Percentiles rank a stretch among this genome's conserved stretches.
Conservation (phyloP, 2,329 filamentous ascomycete genomes). For the Aspergillus costaricaensis region DNA sequence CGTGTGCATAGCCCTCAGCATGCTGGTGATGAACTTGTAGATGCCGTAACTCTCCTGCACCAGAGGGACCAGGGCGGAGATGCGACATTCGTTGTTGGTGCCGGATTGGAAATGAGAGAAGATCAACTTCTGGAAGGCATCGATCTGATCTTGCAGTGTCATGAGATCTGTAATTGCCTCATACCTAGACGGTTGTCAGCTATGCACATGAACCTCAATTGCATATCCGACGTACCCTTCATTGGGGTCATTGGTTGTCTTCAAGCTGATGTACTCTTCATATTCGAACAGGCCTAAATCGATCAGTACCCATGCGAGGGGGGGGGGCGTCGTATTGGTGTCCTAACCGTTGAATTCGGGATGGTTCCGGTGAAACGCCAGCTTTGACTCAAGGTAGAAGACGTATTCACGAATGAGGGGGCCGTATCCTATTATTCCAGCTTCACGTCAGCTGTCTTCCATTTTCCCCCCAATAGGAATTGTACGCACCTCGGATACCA, state of each 20-base stretch:
- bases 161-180: conserved; percentile 97
- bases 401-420: conserved; percentile 96
- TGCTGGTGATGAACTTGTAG: conserved; percentile 99
- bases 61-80: conserved; percentile 86
- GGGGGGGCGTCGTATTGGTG: not conserved
- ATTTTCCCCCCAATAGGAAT: not conserved
- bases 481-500: conserved; percentile 68
- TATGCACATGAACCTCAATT: not conserved
- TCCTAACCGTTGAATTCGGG: conserved; percentile 87
- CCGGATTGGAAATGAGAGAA: conserved; percentile 94
- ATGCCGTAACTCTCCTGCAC: conserved; percentile 99
- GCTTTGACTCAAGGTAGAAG: conserved; percentile 88
- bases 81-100: conserved; percentile 93
- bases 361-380: conserved; percentile 95
- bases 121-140: conserved; percentile 96
- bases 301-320: conserved; percentile 3
- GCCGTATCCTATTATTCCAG: conserved; percentile 64
- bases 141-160: conserved; percentile 96
- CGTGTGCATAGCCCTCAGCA: conserved; percentile 96
- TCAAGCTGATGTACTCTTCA: conserved; percentile 97
- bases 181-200: conserved; percentile 51
- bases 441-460: not conserved
- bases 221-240: conserved; percentile 67
- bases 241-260: conserved; percentile 97
- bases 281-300: conserved; percentile 81